Evolutionary conservation across 768 basidiomycete species (phyloP), one percentile per base, ranked within the genome.

Genomic region (Amanita rimosa): DNA sequence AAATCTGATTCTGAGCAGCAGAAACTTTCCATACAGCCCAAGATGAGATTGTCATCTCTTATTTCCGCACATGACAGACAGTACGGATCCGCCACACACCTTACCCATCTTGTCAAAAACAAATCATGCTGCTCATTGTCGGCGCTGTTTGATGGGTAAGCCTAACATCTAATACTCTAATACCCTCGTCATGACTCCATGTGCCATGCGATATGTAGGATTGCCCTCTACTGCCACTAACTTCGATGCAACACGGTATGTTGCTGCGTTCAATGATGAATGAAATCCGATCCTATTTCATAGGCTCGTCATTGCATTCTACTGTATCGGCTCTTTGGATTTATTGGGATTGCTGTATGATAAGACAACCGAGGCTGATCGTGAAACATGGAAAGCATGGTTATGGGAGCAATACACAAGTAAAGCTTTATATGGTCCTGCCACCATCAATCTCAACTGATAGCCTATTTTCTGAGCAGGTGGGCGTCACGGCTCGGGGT

Each of bases 271-370:
- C 21, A 17, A 11, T 5, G 16, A n/a, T n/a, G 50, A 52, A 56
- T 56, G 29, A 54, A 44, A 26, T 14, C 47, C 41, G 44, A 54
- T 52, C 49, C 29, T 41, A 44, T 39, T 46, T 26, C 19, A 44
- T 37, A 96, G 94, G 58, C 69, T 95, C 58, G 89, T 88, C 3
- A 60, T 96, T 43, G 81, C 74, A 14, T 97, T 92, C 68, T 99
- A 98, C 62, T 91, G 86, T 55, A 67, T 98, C 16, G 85, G 91
- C 0, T 74, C 79, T 0, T 67, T 99, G 31, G 94, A 97, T 58
- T 65, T 98, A 26, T 71, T 92, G 8, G 79, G 73, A 2, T 60
- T 67, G 0, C 53, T 84, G 4, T 61, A 72, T 22, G 57, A 64
- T 6, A 76, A 75, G 54, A 72, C 72, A 1, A 72, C 60, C 7